A percentile compares a stretch with the other conserved stretches of the same genome.
Conservation (phyloP, 495 filamentous ascomycete species). For the Xylaria grammica region DNA sequence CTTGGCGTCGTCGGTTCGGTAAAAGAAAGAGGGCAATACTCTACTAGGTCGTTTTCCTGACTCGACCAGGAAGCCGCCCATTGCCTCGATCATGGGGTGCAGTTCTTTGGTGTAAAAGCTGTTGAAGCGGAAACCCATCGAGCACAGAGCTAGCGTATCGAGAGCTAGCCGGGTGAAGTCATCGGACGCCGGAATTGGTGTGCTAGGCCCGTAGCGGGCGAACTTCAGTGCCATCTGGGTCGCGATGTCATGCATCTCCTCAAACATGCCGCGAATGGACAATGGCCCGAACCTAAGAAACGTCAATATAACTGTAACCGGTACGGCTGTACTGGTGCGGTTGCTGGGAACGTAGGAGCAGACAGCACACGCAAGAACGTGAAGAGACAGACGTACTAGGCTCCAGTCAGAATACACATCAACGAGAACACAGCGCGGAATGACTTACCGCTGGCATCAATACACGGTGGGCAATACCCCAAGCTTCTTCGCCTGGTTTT, state of each 20-base stretch:
- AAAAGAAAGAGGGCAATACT: conserved; percentile 60
- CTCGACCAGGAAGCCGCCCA: conserved; percentile 63
- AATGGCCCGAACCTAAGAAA: conserved; percentile 66
- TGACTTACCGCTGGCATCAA: conserved; percentile 27
- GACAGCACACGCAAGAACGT: not conserved
- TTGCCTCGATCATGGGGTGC: conserved; percentile 71
- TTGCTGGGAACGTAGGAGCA: not conserved
- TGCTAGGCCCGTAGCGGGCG: conserved; percentile 65
- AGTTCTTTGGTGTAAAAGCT: conserved; percentile 70
- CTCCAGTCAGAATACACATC: conserved; percentile 6
- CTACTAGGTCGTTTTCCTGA: conserved; percentile 57
- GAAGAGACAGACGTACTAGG: conserved; percentile 15
- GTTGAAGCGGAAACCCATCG: conserved; percentile 79
- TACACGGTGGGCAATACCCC: conserved; percentile 73
- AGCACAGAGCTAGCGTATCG: conserved; percentile 73
- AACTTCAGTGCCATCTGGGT: conserved; percentile 76
- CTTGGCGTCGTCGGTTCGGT: conserved; percentile 59
- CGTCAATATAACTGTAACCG: conserved; percentile 21
- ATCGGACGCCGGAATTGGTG: conserved; percentile 64
- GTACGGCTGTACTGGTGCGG: conserved; percentile 28
- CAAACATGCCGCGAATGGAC: conserved; percentile 71
- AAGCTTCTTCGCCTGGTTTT: conserved; percentile 63
- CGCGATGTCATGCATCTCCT: conserved; percentile 77
- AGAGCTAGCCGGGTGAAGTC: conserved; percentile 78
- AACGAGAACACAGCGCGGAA: not conserved